Evolutionary conservation across 176 grass and related monocot genomes (phyloP).

Genomic region (Saccharum officinarum): DNA sequence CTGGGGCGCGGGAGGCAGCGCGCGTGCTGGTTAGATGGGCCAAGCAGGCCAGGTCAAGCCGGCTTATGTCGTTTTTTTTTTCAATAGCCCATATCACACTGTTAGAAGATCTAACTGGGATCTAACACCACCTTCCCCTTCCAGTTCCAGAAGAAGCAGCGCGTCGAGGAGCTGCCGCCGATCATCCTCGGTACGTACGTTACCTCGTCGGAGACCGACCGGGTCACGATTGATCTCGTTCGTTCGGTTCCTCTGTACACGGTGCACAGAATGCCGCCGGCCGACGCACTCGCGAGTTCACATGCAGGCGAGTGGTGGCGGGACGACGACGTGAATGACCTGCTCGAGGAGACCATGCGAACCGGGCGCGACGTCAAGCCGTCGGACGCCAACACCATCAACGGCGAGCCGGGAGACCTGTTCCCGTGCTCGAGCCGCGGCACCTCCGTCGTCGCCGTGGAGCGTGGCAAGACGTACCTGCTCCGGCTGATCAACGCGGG

Average conservation of each 20-base stretch:
- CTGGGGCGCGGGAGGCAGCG: too few relatives aligned
- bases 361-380: constrained; percentile 18
- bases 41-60: too few relatives aligned
- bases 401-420: constrained; percentile 43
- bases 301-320: constrained; percentile 39
- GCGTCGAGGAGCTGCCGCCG: constrained; percentile 39
- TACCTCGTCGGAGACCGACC: too few relatives aligned
- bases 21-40: too few relatives aligned
- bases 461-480: constrained; percentile 62
- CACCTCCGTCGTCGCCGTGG: constrained; percentile 24
- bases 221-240: too few relatives aligned
- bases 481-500: constrained; percentile 62
- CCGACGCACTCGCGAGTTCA: too few relatives aligned
- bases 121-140: constrained; percentile 51
- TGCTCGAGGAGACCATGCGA: constrained; percentile 2
- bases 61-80: too few relatives aligned
- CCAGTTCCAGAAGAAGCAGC: not conserved
- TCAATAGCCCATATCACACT: too few relatives aligned
- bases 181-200: constrained; percentile 40
- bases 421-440: constrained; percentile 9
- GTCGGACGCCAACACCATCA: constrained; percentile 54
- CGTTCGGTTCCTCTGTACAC: too few relatives aligned
- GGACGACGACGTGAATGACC: not conserved
- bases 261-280: too few relatives aligned
- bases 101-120: too few relatives aligned